Percentiles rank a stretch among this genome's conserved stretches.
These are phyloP conservation scores for Friedmanniomyces simplex DNA, from an alignment of 495 filamentous ascomycete genomes.

Conservation along the genomic window DNA sequence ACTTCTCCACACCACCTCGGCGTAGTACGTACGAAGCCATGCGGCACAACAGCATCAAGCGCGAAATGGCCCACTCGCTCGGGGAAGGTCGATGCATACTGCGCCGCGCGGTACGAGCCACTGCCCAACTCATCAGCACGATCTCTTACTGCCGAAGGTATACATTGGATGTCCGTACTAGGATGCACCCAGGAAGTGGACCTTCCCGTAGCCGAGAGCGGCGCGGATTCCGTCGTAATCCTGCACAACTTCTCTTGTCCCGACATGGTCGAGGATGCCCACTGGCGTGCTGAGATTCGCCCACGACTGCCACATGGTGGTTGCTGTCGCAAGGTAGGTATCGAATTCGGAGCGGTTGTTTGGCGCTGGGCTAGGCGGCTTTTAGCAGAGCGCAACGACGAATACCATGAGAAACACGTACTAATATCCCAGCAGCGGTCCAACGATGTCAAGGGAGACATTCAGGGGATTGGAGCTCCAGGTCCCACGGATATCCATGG, in stretches of 20 bases:
- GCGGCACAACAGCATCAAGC: constrained; percentile 5
- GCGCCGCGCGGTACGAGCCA: background rate
- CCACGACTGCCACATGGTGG: background rate
- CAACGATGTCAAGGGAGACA: background rate
- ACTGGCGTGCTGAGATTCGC: background rate
- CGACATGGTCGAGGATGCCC: background rate
- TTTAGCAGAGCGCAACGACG: background rate
- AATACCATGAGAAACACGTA: background rate
- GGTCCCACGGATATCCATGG: background rate
- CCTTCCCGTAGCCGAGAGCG: constrained; percentile 1
- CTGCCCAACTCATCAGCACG: background rate
- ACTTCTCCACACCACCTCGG: background rate
- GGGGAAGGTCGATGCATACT: constrained; percentile 2
- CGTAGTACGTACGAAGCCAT: constrained; percentile 1
- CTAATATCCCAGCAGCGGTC: background rate
- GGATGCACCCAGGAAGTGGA: constrained; percentile 3
- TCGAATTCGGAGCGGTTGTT: background rate
- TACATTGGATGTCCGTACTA: background rate
- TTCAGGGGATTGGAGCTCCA: background rate
- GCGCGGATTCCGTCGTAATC: constrained; percentile 1
- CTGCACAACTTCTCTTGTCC: constrained; percentile 1
- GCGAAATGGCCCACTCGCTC: background rate
- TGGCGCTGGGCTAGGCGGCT: background rate
- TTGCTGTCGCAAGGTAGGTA: background rate
- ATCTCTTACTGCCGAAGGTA: background rate